A percentile compares a stretch with the other conserved stretches of the same genome.
Evolutionary conservation across 75 land plant species (phyloP).

Genomic region (Picea sitchensis): DNA sequence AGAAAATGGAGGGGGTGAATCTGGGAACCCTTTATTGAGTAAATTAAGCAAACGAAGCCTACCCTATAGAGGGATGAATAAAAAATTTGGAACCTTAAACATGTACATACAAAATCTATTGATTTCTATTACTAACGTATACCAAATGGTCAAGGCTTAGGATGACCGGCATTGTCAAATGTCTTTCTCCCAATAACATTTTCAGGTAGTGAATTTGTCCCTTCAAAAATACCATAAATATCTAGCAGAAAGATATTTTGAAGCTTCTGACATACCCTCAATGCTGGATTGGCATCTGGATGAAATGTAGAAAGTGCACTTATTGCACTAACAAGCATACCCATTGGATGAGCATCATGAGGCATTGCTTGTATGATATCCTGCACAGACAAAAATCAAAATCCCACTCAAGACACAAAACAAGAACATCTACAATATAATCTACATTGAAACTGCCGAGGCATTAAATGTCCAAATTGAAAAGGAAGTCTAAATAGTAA

Average conservation of each 20-base stretch:
- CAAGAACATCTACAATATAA: too few relatives aligned
- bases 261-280: slow-evolving; percentile 52
- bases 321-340: slow-evolving; percentile 87
- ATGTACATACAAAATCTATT: too few relatives aligned
- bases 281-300: slow-evolving; percentile 99
- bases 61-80: too few relatives aligned
- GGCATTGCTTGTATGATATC: slow-evolving; percentile 91
- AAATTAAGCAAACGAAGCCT: too few relatives aligned
- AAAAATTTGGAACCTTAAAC: too few relatives aligned
- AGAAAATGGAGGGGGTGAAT: too few relatives aligned
- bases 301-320: slow-evolving; percentile 93
- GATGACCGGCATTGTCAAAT: too few relatives aligned
- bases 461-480: background rate
- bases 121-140: too few relatives aligned
- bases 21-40: too few relatives aligned
- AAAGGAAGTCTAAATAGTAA: background rate
- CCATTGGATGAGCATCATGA: slow-evolving; percentile 99
- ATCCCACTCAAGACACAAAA: background rate
- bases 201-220: background rate
- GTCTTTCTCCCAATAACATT: too few relatives aligned
- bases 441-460: too few relatives aligned
- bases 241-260: background rate
- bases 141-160: too few relatives aligned
- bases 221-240: background rate
- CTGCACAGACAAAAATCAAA: slow-evolving; percentile 34